Evolutionary conservation across 2,329 filamentous ascomycete species (phyloP).

Genomic region (Drechslera avenae): DNA sequence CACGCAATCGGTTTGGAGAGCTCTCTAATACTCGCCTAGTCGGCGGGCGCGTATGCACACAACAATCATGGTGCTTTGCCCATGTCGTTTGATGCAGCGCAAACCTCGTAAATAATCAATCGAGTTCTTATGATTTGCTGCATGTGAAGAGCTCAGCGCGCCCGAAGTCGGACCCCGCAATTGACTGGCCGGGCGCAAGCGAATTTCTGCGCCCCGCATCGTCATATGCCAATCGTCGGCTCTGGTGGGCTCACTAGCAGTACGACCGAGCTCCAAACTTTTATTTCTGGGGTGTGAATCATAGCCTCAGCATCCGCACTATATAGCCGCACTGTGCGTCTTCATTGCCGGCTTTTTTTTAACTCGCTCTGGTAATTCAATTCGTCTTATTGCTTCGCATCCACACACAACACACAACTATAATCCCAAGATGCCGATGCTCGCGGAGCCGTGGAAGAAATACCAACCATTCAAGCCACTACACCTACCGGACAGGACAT

Average conservation of each 20-base stretch:
- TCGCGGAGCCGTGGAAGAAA: conserved; percentile 77
- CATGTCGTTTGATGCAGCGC: background rate
- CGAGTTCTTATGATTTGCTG: background rate
- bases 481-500: conserved; percentile 74
- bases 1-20: background rate
- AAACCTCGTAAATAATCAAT: conserved; percentile 3
- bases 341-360: background rate
- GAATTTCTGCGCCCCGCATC: conserved; percentile 21
- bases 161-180: conserved; percentile 22
- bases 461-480: conserved; percentile 73
- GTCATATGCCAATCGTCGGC: conserved; percentile 18
- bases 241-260: conserved; percentile 10
- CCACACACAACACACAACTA: background rate
- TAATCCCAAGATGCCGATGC: conserved; percentile 54
- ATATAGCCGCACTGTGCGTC: conserved; percentile 4
- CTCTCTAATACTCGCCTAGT: background rate
- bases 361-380: background rate
- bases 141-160: background rate
- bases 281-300: conserved; percentile 21
- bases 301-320: conserved; percentile 8
- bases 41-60: conserved; percentile 1
- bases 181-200: conserved; percentile 14
- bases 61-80: background rate
- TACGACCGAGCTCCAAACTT: conserved; percentile 20
- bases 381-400: background rate